Base-by-base conservation (phyloP, 2,329 filamentous ascomycete genomes). In the Cladosporium sp. region DNA sequence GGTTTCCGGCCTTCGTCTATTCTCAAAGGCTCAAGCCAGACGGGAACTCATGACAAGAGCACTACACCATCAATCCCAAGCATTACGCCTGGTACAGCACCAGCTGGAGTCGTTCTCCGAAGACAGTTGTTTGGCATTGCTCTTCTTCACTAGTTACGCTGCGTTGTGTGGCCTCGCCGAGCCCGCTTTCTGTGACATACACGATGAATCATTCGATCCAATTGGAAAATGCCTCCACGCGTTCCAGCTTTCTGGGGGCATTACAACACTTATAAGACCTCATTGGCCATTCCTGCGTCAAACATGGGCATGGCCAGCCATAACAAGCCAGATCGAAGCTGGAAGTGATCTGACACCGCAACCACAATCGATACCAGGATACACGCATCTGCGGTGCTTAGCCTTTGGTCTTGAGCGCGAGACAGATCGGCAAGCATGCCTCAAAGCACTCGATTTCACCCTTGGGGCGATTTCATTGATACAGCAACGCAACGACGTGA, bases 131-230 rank as follows among this genome's bases (percentile, higher is more conserved):
- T 16, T 57, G 29, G 28, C 53, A 11, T 26, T 57, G 16, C 53
- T 57, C 28, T 57, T 57, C 31, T 57, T 57, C 53, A 33, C 53
- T 8, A 57, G 53, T 23, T 11, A 33, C 12, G 53, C 53, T 35
- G 53, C 53, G 37, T 29, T 57, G n/a, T 57, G 28, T 14, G 29
- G 28, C n/a, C 53, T 57, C 14, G 53, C 53, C 3, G 53, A 57
- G n/a, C 28, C 53, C 14, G 53, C 53, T 26, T 31, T 57, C 53
- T 21, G 33, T 7, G 28, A 31, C 5, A 31, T 7, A 33, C 28
- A 35, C 12, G 16, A n/a, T n/a, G 28, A 57, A 21, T 46, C 40
- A 21, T 46, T 46, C n/a, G 40, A 46, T 12, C 40, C 40, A 2
- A 46, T 46, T 10, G n/a, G 40, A 12, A 46, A 46, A 46, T 1